Conservation (phyloP, 2,329 filamentous ascomycete species). For the Aspergillus uvarum region DNA sequence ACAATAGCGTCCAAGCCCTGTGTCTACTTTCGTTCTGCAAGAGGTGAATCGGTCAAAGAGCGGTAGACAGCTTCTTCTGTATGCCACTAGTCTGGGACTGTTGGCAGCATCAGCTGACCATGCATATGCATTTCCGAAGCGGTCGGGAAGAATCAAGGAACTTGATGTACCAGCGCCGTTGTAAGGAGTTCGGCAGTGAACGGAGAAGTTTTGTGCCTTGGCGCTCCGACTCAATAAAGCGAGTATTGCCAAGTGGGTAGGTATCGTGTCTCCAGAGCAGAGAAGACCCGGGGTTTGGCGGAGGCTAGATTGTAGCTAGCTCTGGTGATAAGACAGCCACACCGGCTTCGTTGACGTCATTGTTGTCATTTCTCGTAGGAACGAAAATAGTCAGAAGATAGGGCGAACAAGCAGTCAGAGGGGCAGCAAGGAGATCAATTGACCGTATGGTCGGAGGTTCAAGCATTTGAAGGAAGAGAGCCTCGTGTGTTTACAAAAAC, state of each 20-base stretch:
- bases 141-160: background rate
- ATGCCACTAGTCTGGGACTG: background rate
- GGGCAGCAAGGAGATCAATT: background rate
- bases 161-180: background rate
- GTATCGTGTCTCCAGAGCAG: background rate
- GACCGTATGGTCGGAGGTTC: background rate
- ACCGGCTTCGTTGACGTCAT: slow-evolving; percentile 2
- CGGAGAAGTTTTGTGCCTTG: background rate
- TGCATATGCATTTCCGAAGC: background rate
- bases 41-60: background rate
- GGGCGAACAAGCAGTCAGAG: background rate
- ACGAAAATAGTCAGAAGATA: background rate
- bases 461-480: background rate
- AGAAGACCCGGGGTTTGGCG: slow-evolving; percentile 15
- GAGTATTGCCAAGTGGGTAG: background rate
- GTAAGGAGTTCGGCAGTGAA: background rate
- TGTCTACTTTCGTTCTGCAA: background rate
- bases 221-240: background rate
- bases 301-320: slow-evolving; percentile 2
- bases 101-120: background rate
- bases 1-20: background rate
- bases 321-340: slow-evolving; percentile 3
- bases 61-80: background rate
- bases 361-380: background rate
- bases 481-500: background rate